These are phyloP conservation scores for Firmiana major DNA, from an alignment of 345 rosid genomes.

Conservation along the genomic window DNA sequence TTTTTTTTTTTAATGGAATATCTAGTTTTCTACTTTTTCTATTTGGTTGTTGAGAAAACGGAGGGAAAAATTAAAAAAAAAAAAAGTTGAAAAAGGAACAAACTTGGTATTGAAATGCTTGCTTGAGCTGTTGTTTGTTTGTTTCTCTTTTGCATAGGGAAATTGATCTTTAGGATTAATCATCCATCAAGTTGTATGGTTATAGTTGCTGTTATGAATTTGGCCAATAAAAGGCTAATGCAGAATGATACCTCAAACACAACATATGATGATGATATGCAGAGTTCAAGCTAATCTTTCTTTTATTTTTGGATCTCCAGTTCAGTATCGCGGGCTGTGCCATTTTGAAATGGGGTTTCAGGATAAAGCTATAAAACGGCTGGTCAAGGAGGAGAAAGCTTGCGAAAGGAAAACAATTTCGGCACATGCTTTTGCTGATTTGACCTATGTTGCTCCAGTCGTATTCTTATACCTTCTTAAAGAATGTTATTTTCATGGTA, in stretches of 20 bases:
- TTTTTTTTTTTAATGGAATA: background rate
- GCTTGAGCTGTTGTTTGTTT: too few relatives aligned
- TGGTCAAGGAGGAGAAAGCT: background rate
- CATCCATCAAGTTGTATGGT: background rate
- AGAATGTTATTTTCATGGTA: constrained; percentile 19
- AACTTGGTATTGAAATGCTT: background rate
- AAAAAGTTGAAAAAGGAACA: background rate
- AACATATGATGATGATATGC: background rate
- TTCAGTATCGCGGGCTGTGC: background rate
- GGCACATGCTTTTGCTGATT: constrained; percentile 3
- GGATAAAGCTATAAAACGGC: background rate
- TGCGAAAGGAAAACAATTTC: background rate
- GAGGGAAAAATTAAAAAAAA: background rate
- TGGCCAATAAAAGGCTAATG: background rate
- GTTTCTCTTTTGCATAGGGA: background rate
- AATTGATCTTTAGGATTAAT: background rate
- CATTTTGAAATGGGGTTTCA: constrained; percentile 2
- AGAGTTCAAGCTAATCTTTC: background rate
- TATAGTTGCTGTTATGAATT: background rate
- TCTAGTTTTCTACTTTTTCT: background rate
- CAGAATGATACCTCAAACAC: background rate
- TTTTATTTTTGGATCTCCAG: background rate
- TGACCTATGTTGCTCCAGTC: constrained; percentile 1
- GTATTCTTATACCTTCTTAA: constrained; percentile 17
- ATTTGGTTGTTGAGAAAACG: background rate